Evolutionary conservation across 2,329 filamentous ascomycete species (phyloP).

Genomic region (Magnaporthiopsis incrustans): DNA sequence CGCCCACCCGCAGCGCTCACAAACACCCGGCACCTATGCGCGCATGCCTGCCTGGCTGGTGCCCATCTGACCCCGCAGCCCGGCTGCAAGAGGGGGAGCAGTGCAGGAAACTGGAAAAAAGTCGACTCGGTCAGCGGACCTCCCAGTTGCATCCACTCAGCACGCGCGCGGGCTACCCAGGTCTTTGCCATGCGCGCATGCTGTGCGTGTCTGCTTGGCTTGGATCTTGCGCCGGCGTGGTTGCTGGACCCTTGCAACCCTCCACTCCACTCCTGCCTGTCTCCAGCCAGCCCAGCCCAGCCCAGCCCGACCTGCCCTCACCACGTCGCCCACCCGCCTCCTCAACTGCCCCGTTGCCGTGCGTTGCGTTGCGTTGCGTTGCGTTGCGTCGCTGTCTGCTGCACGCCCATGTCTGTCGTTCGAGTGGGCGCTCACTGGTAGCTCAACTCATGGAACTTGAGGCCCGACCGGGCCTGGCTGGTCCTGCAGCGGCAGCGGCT

Average conservation of each 20-base stretch:
- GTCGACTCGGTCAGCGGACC: constrained; percentile 6
- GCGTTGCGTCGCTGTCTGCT: neutral
- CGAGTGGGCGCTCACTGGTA: neutral
- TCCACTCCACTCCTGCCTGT: neutral
- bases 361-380: neutral
- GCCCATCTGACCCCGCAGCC: constrained; percentile 7
- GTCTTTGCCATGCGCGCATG: neutral
- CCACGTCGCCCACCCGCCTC: neutral
- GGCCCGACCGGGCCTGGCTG: neutral
- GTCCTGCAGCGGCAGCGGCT: neutral
- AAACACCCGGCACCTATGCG: too few species aligned
- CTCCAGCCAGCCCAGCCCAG: neutral
- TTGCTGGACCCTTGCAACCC: neutral
- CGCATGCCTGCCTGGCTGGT: neutral
- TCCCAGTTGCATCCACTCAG: constrained; percentile 1
- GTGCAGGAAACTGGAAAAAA: constrained; percentile 1
- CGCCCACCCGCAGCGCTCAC: neutral
- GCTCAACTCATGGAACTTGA: neutral
- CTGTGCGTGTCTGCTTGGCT: neutral
- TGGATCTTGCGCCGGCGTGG: neutral
- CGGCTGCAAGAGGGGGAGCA: constrained; percentile 3
- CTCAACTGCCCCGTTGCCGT: neutral
- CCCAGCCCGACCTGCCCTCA: neutral
- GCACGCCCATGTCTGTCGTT: neutral
- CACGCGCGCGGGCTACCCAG: neutral